These are phyloP conservation scores for Phylloporus sp. DNA, from an alignment of 1,284 basidiomycete species.

Conservation along the genomic window DNA sequence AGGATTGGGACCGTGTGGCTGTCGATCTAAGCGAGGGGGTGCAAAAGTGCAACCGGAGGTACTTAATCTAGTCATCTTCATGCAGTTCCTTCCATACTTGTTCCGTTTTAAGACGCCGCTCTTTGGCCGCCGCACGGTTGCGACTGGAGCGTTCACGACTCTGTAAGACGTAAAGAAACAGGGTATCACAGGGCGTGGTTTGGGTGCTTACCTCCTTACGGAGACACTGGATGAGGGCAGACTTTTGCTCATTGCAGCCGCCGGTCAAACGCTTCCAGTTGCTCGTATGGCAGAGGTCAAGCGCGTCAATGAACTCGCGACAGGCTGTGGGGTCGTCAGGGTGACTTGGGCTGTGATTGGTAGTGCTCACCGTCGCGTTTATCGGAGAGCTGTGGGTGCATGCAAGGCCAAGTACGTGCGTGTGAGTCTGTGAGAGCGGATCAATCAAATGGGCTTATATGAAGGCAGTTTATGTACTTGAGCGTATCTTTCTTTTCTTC, in stretches of 20 bases:
- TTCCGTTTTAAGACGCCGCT: constrained; percentile 61
- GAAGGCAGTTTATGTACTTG: not conserved
- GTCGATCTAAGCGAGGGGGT: not conserved
- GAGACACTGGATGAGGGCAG: constrained; percentile 77
- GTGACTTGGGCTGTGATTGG: not conserved
- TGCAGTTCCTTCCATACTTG: constrained; percentile 70
- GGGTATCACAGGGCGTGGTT: not conserved
- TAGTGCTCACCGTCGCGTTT: constrained; percentile 65
- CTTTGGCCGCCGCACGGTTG: constrained; percentile 75
- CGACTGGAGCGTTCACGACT: constrained; percentile 71
- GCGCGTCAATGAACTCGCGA: constrained; percentile 76
- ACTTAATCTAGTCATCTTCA: constrained; percentile 48
- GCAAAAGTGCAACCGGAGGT: not conserved
- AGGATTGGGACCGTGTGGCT: not conserved
- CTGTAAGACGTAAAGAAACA: constrained; percentile 46
- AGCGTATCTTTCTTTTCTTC: constrained; percentile 24
- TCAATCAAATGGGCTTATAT: not conserved
- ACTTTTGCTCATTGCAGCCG: constrained; percentile 77
- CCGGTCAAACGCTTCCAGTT: constrained; percentile 71
- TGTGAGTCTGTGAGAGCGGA: constrained; percentile 17
- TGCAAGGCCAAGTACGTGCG: constrained; percentile 43
- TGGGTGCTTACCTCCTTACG: constrained; percentile 70
- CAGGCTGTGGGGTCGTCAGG: constrained; percentile 55
- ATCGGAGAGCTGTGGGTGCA: constrained; percentile 80
- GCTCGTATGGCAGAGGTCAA: constrained; percentile 70